phyloP scores from a whole-genome alignment of 2,329 filamentous ascomycete species.

The Aspergillus glaucus region DNA sequence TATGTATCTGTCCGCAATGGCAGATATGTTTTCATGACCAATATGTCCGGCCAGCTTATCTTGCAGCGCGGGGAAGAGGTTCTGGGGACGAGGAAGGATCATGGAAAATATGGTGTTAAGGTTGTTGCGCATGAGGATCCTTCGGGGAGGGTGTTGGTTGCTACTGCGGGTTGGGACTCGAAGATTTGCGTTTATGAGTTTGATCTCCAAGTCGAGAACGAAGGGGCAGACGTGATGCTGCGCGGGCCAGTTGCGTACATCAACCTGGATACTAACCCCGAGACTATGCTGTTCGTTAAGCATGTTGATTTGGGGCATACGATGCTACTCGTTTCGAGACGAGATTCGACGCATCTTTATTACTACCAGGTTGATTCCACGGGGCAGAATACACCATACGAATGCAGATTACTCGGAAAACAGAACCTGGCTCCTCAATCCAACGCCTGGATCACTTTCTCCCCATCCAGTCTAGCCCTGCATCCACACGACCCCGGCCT shows the following conservation, averaged over 20 bases:
- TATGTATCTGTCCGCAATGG: conserved; percentile 37
- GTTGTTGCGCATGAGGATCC: conserved; percentile 36
- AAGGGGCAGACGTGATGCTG: conserved; percentile 7
- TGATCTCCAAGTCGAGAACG: conserved; percentile 5
- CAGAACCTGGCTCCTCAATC: conserved; percentile 59
- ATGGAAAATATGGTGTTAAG: conserved; percentile 55
- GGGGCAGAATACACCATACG: conserved; percentile 3
- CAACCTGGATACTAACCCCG: conserved; percentile 47
- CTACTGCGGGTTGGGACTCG: conserved; percentile 57
- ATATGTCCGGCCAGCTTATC: conserved; percentile 54
- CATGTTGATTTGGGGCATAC: conserved; percentile 44
- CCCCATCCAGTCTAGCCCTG: conserved; percentile 51
- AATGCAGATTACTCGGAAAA: conserved; percentile 43
- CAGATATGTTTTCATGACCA: conserved; percentile 45
- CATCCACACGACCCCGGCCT: conserved; percentile 51
- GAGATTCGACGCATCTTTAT: conserved; percentile 54
- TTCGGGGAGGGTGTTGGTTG: conserved; percentile 35
- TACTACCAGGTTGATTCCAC: conserved; percentile 42
- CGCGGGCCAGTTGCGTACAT: conserved; percentile 23
- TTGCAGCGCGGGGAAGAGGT: conserved; percentile 41
- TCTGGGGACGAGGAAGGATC: conserved; percentile 48
- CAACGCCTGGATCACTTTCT: conserved; percentile 59
- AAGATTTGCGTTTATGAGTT: conserved; percentile 49
- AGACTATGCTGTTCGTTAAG: conserved; percentile 49
- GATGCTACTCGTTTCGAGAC: conserved; percentile 49